phyloP scores from a whole-genome alignment of 2,329 filamentous ascomycete genomes.

The Pseudocercospora crystallina region DNA sequence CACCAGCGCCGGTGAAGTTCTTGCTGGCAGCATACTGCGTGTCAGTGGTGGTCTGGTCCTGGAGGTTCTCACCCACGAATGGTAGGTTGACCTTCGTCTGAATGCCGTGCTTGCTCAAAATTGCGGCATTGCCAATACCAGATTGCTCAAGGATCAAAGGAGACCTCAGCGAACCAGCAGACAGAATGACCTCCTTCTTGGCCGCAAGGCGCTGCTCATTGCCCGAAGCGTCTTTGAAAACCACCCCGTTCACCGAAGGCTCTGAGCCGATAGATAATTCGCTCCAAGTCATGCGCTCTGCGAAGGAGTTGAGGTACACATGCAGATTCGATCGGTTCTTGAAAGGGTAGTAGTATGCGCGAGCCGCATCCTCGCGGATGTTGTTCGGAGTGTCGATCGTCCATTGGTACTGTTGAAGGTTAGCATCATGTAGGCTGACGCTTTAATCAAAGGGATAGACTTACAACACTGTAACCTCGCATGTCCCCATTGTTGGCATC shows the following conservation, averaged over 20 bases:
- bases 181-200: slow-evolving; percentile 55
- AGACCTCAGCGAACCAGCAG: slow-evolving; percentile 57
- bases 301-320: slow-evolving; percentile 45
- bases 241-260: slow-evolving; percentile 12
- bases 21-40: slow-evolving; percentile 23
- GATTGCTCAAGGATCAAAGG: slow-evolving; percentile 60
- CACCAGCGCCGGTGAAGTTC: slow-evolving; percentile 18
- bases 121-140: slow-evolving; percentile 42
- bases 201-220: slow-evolving; percentile 2
- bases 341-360: slow-evolving; percentile 50
- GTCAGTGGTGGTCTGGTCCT: slow-evolving; percentile 29
- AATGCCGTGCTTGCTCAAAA: slow-evolving; percentile 43
- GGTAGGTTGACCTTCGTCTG: slow-evolving; percentile 32
- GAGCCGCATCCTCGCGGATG: slow-evolving; percentile 48
- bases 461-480: slow-evolving; percentile 46
- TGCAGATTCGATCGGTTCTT: slow-evolving; percentile 43
- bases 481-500: slow-evolving; percentile 47
- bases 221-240: slow-evolving; percentile 2
- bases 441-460: too few relatives aligned
- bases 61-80: slow-evolving; percentile 29
- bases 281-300: slow-evolving; percentile 42
- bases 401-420: slow-evolving; percentile 29
- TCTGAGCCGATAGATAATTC: neutral
- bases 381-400: slow-evolving; percentile 41
- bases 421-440: too few relatives aligned